Evolutionary conservation across 371 early-diverging fungal species (phyloP).

Genomic region (Sporodiniella umbellata): DNA sequence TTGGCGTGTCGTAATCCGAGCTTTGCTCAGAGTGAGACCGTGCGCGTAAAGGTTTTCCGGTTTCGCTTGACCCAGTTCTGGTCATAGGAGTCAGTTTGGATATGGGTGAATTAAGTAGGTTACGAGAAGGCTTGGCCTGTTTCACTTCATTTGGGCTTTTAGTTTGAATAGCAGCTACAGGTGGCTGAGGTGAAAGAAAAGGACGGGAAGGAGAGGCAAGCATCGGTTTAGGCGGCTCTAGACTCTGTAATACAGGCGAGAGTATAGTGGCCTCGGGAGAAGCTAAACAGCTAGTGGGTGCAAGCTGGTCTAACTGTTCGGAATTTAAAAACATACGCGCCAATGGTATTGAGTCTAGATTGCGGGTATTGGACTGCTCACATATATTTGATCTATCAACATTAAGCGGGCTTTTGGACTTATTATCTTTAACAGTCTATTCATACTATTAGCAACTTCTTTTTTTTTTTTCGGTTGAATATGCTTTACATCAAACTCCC

Average conservation of each 20-base stretch:
- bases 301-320: slow-evolving; percentile 3
- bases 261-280: not conserved
- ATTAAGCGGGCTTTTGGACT: not conserved
- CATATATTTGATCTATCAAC: not conserved
- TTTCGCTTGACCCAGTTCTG: slow-evolving; percentile 15
- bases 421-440: slow-evolving; percentile 5
- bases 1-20: not conserved
- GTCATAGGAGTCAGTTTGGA: slow-evolving; percentile 26
- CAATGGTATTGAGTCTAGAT: slow-evolving; percentile 36
- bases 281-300: not conserved
- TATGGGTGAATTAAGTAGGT: slow-evolving; percentile 12
- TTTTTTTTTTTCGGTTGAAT: not conserved
- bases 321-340: slow-evolving; percentile 39
- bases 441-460: too few relatives aligned
- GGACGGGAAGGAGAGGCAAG: too few relatives aligned
- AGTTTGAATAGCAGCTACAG: not conserved
- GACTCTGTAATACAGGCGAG: not conserved
- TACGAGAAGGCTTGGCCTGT: not conserved
- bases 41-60: slow-evolving; percentile 25
- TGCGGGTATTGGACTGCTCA: slow-evolving; percentile 20
- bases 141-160: not conserved
- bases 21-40: slow-evolving; percentile 43
- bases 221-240: not conserved
- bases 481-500: slow-evolving; percentile 51
- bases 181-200: too few relatives aligned